Conservation (phyloP, 2,329 filamentous ascomycete genomes). For the Cryphonectria parasitica region DNA sequence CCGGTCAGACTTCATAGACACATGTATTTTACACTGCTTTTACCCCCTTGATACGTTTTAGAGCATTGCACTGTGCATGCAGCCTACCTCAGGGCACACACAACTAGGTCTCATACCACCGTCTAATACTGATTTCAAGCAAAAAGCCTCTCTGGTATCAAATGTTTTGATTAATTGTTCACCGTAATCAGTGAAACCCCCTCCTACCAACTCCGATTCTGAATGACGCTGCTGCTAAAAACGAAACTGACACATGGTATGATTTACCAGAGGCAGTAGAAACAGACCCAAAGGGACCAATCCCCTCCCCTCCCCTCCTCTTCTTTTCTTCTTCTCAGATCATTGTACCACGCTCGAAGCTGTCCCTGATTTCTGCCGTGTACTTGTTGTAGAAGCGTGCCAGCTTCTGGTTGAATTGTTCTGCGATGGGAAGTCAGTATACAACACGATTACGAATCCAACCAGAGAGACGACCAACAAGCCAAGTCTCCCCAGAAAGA, state of each 20-base stretch:
- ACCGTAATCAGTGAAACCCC: background rate
- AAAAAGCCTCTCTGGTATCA: background rate
- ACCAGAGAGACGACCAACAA: background rate
- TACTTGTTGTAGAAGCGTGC: slow-evolving; percentile 98
- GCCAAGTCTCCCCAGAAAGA: background rate
- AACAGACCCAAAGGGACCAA: background rate
- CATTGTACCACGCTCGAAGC: slow-evolving; percentile 96
- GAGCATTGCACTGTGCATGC: slow-evolving; percentile 11
- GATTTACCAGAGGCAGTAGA: background rate
- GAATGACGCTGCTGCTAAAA: background rate
- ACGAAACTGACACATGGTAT: background rate
- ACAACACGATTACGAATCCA: background rate
- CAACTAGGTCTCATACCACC: background rate
- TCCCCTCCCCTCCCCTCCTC: background rate
- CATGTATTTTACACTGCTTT: background rate
- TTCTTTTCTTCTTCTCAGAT: slow-evolving; percentile 58
- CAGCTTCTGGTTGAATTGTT: slow-evolving; percentile 99
- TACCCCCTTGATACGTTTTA: background rate
- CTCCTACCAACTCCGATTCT: background rate
- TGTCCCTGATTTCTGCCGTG: slow-evolving; percentile 94
- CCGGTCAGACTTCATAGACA: background rate
- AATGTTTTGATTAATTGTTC: background rate
- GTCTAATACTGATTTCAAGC: background rate
- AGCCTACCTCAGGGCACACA: slow-evolving; percentile 15
- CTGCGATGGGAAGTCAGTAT: slow-evolving; percentile 43